Evolutionary conservation across 148 eudicot species (phyloP), one percentile per base, ranked within the genome.

Genomic region (Tetragonia tetragonoides): DNA sequence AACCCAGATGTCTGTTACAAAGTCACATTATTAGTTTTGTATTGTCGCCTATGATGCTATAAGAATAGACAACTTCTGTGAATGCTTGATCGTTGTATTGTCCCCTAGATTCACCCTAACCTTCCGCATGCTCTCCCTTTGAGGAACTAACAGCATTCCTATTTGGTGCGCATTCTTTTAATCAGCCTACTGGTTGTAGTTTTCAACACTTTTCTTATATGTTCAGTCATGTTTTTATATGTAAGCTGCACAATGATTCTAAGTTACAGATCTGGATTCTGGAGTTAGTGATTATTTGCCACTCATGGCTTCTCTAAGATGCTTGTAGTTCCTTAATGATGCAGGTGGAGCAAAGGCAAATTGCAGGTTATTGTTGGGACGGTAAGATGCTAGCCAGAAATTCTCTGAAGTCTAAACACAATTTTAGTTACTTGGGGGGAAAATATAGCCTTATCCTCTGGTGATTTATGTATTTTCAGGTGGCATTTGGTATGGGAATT

Each of bases 401-500:
- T 62, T 63, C 54, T 73, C 44, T 53, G 16, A 28, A 28, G 34
- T 28, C 34, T 28, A 28, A 40, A 3, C 17, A 10, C 57, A 47
- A 49, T 20, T 70, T 37, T 74, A 21, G 68, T 72, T 76, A 54
- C 46, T 57, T 68, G 74, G 34, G 21, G 18, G 49, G 56, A 23
- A 64, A 39, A 24, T 12, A 75, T 60, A 70, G 41, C 46, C 70
- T 76, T 71, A 62, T 41, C 47, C n/a, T 24, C 20, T 24, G 71
- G 49, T 59, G 21, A 39, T 57, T 56, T 51, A 10, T 72, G 41
- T 71, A 18, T 78, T 80, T 73, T 74, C 89, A 95, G 99, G 97
- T 95, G 76, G 99, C 99, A 63, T 95, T 95, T 88, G 99, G 99
- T 46, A 95, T 95, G 99, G 99, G 99, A 78, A 95, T 95, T 79